Evolutionary conservation across 805 yeast species (phyloP).

Genomic region (Candida namnaoensis): DNA sequence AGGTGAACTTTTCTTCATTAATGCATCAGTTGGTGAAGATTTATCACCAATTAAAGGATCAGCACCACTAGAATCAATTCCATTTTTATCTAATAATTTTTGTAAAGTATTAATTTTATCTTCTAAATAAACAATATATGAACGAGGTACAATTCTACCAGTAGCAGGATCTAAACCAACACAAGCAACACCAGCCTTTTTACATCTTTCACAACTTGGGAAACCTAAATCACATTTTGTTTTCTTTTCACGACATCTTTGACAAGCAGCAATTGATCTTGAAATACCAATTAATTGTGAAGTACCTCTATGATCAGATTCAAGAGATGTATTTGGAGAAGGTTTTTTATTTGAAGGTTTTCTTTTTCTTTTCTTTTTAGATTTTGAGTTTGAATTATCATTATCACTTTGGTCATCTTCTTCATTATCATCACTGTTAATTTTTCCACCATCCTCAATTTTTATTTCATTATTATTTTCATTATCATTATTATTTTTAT

Average conservation of each 20-base stretch:
- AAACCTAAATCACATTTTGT: slow-evolving; percentile 52
- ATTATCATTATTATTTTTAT: no score
- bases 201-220: slow-evolving; percentile 50
- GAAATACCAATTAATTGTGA: slow-evolving; percentile 32
- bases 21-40: slow-evolving; percentile 4
- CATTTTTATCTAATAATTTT: slow-evolving; percentile 32
- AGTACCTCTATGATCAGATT: neutral
- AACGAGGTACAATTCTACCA: slow-evolving; percentile 78
- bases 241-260: slow-evolving; percentile 66
- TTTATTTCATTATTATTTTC: no score
- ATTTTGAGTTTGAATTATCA: no score
- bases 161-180: slow-evolving; percentile 84
- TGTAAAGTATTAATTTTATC: slow-evolving; percentile 53
- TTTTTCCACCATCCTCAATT: no score
- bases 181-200: slow-evolving; percentile 60
- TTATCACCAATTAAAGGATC: slow-evolving; percentile 19
- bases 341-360: no score
- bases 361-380: no score
- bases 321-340: no score
- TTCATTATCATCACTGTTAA: no score
- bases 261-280: slow-evolving; percentile 75
- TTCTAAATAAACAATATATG: slow-evolving; percentile 67
- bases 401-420: no score
- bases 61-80: slow-evolving; percentile 25
- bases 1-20: neutral